phyloP scores from a whole-genome alignment of 2,329 filamentous ascomycete species.

The Cucurbitaria berberidis region DNA sequence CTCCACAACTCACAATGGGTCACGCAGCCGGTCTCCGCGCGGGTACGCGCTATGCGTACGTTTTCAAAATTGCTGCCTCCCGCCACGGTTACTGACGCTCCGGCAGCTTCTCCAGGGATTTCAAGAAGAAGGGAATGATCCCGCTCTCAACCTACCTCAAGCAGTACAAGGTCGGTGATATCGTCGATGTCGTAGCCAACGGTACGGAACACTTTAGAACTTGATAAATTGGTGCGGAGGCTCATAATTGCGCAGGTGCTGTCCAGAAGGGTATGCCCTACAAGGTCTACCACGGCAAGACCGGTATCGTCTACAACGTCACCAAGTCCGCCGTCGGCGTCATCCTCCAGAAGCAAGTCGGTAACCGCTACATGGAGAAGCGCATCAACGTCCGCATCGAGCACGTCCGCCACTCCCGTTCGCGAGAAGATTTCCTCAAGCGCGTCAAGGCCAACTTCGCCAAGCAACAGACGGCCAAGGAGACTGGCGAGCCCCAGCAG shows the following conservation, averaged over 20 bases:
- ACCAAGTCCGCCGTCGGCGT: conserved; percentile 97
- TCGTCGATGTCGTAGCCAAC: conserved; percentile 98
- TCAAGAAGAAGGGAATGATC: conserved; percentile 96
- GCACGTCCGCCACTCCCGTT: conserved; percentile 94
- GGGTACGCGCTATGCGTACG: conserved; percentile 52
- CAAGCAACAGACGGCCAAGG: conserved; percentile 92
- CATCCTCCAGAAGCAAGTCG: conserved; percentile 97
- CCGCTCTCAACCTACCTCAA: conserved; percentile 91
- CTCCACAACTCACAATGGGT: conserved; percentile 56
- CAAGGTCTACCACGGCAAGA: conserved; percentile 99
- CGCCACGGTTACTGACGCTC: conserved; percentile 29
- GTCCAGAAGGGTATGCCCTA: conserved; percentile 77
- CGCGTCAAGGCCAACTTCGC: conserved; percentile 96
- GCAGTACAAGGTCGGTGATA: conserved; percentile 96
- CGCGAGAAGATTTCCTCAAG: conserved; percentile 93
- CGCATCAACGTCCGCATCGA: conserved; percentile 98
- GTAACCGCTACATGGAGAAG: conserved; percentile 99
- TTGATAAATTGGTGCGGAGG: conserved; percentile 14
- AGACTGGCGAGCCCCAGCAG: conserved; percentile 82
- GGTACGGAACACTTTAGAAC: conserved; percentile 71
- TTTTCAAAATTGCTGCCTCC: conserved; percentile 9
- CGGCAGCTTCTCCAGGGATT: conserved; percentile 77
- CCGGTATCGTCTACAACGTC: conserved; percentile 96
- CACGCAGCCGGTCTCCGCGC: conserved; percentile 57
- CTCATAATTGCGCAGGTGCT: conserved; percentile 42